phyloP scores from a whole-genome alignment of 192 early-diverging fungal species.

The Coemansia biformis region DNA sequence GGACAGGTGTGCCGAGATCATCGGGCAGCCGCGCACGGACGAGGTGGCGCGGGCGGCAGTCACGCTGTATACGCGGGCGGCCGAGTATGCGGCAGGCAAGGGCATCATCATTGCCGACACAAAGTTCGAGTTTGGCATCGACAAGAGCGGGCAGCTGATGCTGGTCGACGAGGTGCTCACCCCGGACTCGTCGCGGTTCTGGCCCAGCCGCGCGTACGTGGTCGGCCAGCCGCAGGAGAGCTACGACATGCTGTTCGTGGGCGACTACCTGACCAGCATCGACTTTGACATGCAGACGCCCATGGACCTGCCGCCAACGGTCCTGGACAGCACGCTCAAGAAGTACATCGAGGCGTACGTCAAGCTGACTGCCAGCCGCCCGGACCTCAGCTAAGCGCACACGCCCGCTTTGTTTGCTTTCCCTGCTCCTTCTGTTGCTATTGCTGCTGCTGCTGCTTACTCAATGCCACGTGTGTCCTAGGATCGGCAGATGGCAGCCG shows the following conservation, averaged over 20 bases:
- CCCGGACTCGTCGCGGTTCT: conserved; percentile 98
- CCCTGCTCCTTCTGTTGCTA: background rate
- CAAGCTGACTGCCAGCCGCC: conserved; percentile 70
- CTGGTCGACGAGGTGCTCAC: conserved; percentile 97
- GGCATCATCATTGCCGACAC: conserved; percentile 99
- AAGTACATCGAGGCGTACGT: conserved; percentile 91
- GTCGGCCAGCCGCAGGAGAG: conserved; percentile 74
- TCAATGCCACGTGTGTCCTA: too few relatives aligned
- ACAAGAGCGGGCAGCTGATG: conserved; percentile 71
- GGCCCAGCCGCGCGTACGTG: conserved; percentile 79
- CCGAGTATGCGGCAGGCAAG: conserved; percentile 69
- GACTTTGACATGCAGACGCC: conserved; percentile 79
- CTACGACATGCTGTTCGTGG: conserved; percentile 97
- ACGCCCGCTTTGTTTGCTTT: background rate
- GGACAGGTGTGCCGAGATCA: conserved; percentile 72
- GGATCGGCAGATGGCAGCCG: too few relatives aligned
- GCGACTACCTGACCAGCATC: conserved; percentile 84
- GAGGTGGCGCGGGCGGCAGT: conserved; percentile 70
- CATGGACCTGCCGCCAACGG: conserved; percentile 77
- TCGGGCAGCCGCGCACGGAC: conserved; percentile 74
- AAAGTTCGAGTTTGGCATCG: conserved; percentile 98
- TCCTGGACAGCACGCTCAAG: conserved; percentile 77
- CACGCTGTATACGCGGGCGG: conserved; percentile 77
- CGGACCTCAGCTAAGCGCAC: conserved; percentile 52
- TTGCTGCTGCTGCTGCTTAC: too few relatives aligned